Evolutionary conservation across 257 asterid species (phyloP).

Genomic region (Ilex aquifolium): DNA sequence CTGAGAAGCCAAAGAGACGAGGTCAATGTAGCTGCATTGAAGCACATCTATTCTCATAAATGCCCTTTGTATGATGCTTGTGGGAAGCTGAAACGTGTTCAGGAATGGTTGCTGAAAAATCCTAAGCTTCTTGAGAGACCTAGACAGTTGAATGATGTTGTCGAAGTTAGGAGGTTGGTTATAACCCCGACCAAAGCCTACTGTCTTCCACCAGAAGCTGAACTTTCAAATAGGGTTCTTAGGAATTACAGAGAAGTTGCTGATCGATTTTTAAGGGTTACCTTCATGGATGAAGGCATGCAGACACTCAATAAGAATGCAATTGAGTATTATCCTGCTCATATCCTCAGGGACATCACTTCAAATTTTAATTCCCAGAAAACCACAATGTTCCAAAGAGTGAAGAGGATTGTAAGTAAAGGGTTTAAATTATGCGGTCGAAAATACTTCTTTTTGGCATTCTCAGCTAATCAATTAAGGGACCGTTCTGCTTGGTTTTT

Average conservation of each 20-base stretch:
- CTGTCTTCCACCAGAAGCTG: slow-evolving; percentile 78
- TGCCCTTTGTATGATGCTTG: slow-evolving; percentile 54
- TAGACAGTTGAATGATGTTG: slow-evolving; percentile 44
- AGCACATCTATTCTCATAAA: slow-evolving; percentile 54
- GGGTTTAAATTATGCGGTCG: slow-evolving; percentile 77
- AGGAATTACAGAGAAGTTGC: slow-evolving; percentile 48
- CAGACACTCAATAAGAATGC: slow-evolving; percentile 49
- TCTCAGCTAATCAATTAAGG: slow-evolving; percentile 80
- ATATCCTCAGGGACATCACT: slow-evolving; percentile 50
- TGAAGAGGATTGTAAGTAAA: slow-evolving; percentile 33
- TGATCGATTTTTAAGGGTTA: slow-evolving; percentile 78
- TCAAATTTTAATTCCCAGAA: slow-evolving; percentile 32
- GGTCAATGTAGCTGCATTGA: slow-evolving; percentile 50
- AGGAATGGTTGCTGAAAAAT: slow-evolving; percentile 51
- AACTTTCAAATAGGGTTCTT: slow-evolving; percentile 75
- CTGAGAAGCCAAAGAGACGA: slow-evolving; percentile 53
- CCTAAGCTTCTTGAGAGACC: slow-evolving; percentile 59
- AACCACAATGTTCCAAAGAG: slow-evolving; percentile 68
- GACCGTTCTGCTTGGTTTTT: slow-evolving; percentile 96
- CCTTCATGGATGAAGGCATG: slow-evolving; percentile 94
- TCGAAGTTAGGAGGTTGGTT: slow-evolving; percentile 71
- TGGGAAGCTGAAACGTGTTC: slow-evolving; percentile 35
- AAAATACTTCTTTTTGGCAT: slow-evolving; percentile 69
- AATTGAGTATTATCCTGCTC: slow-evolving; percentile 45
- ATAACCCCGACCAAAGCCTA: slow-evolving; percentile 77